A percentile compares a stretch with the other conserved stretches of the same genome.
These are phyloP conservation scores for Trichothecium roseum DNA, from an alignment of 2,329 filamentous ascomycete genomes.

Conservation along the genomic window DNA sequence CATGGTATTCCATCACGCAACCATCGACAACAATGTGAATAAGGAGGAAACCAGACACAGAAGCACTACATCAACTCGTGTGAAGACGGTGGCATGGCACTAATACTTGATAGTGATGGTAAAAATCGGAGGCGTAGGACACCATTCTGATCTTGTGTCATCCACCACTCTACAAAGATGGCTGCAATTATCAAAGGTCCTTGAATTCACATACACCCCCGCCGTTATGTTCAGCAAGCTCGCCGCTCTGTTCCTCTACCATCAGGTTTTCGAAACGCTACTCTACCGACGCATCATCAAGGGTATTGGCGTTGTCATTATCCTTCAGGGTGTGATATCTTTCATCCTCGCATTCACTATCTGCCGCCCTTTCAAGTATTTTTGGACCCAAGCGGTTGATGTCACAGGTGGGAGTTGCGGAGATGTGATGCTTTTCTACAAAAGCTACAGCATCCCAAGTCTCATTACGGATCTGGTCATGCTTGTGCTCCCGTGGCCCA, in stretches of 20 bases:
- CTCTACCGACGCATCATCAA: constrained; percentile 4
- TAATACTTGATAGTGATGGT: constrained; percentile 4
- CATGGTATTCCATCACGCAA: no score
- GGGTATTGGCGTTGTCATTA: constrained; percentile 4
- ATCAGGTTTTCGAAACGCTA: constrained; percentile 4
- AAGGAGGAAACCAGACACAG: no score
- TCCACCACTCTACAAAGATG: constrained; percentile 5
- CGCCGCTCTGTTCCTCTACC: constrained; percentile 7
- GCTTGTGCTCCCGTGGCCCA: constrained; percentile 7
- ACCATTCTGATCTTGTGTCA: constrained; percentile 3
- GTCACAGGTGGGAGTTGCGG: constrained; percentile 5
- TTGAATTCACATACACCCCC: constrained; percentile 8
- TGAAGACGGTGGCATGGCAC: neutral
- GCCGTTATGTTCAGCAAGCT: constrained; percentile 8
- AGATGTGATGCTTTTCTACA: constrained; percentile 8
- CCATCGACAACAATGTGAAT: no score
- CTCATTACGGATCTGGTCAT: constrained; percentile 6
- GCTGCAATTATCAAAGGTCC: constrained; percentile 7
- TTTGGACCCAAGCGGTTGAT: constrained; percentile 7
- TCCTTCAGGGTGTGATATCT: constrained; percentile 5
- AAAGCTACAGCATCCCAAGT: constrained; percentile 8
- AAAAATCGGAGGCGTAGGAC: constrained; percentile 5
- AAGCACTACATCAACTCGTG: no score
- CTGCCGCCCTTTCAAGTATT: constrained; percentile 6
- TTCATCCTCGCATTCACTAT: constrained; percentile 6